Base-by-base conservation (phyloP, 768 basidiomycete genomes). In the Tulasnella calospora region DNA sequence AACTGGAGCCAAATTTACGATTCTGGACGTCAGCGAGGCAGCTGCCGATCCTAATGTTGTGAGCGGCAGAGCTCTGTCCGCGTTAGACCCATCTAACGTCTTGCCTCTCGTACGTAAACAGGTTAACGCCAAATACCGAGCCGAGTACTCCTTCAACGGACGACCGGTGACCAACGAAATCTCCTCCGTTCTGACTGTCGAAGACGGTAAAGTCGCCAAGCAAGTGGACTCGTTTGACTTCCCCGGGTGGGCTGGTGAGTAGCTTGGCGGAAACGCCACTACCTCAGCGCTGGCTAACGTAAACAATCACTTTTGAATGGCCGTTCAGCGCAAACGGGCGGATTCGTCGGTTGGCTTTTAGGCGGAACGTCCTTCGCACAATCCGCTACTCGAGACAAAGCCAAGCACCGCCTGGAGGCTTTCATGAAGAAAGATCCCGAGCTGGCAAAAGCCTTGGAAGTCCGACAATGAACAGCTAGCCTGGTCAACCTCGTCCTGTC, bases 191-290 rank as follows among this genome's bases (percentile, higher is more conserved):
- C 35, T 72, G n/a, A 46, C 44, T 21, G 44, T 40, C 19, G 44
- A 72, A 23, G 71, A 72, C 27, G 71, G 71, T n/a, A 72, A 72
- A 46, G 44, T 72, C 71, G 23, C 19, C 38, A 72, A 72, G 35
- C 71, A 72, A 72, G 71, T 72, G 3, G 71, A 72, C 44, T 23
- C 71, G 23, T 72, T 72, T 36, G 71, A 72, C 71, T 72, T 72
- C 71, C 19, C 38, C 71, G 71, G 27, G 21, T 72, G 71, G 71
- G 71, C 71, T 9, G 44, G 71, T 72, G 27, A 27, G 71, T 72
- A 6, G 19, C n/a, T 30, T 30, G 0, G 57, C 10, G 7, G n/a
- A 2, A 12, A 3, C n/a, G 30, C 10, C 30, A 61, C 21, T 23
- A 61, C 23, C 0, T 61, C 57, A 12, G 57, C 27, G 30, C 27